Conservation (phyloP, 345 rosid species). For the Aquilaria malaccensis region DNA sequence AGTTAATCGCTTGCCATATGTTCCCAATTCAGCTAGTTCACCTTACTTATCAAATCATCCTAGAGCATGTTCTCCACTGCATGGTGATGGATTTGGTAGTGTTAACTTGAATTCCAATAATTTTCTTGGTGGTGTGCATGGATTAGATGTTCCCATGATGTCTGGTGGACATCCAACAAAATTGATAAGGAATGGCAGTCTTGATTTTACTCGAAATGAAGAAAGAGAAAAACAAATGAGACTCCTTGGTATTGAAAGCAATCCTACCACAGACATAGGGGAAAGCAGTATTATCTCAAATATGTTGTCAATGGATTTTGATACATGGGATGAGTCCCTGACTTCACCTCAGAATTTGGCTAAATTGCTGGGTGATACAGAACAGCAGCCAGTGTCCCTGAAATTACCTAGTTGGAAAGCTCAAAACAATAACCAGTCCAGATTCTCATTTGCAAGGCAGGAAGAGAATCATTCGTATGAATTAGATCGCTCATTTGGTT, state of each 20-base stretch:
- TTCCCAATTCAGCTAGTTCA: constrained; percentile 34
- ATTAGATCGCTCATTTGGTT: constrained; percentile 24
- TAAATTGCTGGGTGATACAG: constrained; percentile 48
- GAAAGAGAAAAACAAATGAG: constrained; percentile 22
- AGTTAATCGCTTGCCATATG: constrained; percentile 27
- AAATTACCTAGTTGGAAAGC: constrained; percentile 40
- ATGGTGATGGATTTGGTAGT: constrained; percentile 16
- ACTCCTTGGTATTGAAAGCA: constrained; percentile 17
- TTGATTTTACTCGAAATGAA: constrained; percentile 29
- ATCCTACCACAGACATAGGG: constrained; percentile 27
- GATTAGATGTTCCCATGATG: constrained; percentile 23
- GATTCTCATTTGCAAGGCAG: constrained; percentile 83
- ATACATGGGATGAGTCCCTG: constrained; percentile 71
- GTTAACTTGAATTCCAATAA: constrained; percentile 25
- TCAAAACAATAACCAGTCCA: constrained; percentile 59
- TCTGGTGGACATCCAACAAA: constrained; percentile 47
- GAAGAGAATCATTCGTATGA: constrained; percentile 46
- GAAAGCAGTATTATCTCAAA: constrained; percentile 78
- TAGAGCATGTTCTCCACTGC: constrained; percentile 37
- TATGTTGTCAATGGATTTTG: constrained; percentile 70
- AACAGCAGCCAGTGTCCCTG: constrained; percentile 36
- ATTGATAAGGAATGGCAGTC: constrained; percentile 22
- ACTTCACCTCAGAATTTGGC: constrained; percentile 63
- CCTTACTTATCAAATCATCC: constrained; percentile 31
- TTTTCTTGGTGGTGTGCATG: constrained; percentile 16